phyloP scores from a whole-genome alignment of 192 early-diverging fungal species.

The Rhizophlyctis rosea region DNA sequence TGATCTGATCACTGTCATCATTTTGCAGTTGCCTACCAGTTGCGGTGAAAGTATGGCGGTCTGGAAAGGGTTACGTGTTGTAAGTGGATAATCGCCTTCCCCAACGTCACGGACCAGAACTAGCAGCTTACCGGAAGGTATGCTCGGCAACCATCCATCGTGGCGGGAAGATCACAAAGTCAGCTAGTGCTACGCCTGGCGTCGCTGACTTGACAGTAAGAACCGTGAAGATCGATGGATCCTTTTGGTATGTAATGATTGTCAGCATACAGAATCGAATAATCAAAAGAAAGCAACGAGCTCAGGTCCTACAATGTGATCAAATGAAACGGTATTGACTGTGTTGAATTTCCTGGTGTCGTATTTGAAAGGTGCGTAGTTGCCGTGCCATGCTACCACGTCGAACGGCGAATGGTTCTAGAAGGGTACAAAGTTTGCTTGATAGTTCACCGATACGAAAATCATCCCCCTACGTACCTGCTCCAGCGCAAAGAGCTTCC shows the following conservation, averaged over 20 bases:
- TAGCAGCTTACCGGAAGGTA: conserved; percentile 59
- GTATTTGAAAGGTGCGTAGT: conserved; percentile 95
- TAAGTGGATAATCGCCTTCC: not conserved
- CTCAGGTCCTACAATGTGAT: conserved; percentile 67
- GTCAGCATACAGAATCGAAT: not conserved
- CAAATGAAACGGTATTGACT: conserved; percentile 85
- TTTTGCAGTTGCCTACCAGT: conserved; percentile 45
- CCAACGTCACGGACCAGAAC: not conserved
- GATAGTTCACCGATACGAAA: not conserved
- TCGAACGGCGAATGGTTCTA: conserved; percentile 87
- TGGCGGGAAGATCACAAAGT: conserved; percentile 97
- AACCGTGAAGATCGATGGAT: conserved; percentile 97
- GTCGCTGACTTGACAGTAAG: conserved; percentile 84
- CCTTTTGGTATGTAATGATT: conserved; percentile 41
- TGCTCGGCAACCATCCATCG: conserved; percentile 87
- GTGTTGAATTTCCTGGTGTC: conserved; percentile 79
- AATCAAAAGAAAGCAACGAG: conserved; percentile 2
- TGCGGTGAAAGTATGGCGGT: conserved; percentile 96
- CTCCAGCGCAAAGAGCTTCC: conserved; percentile 59
- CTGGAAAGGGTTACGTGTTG: conserved; percentile 53
- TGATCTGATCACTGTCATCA: not conserved
- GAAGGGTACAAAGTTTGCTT: not conserved
- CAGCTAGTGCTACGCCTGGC: conserved; percentile 82
- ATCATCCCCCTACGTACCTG: conserved; percentile 3
- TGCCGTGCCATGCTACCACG: conserved; percentile 98